Conservation (phyloP, 495 filamentous ascomycete species). For the Xylaria curta region DNA sequence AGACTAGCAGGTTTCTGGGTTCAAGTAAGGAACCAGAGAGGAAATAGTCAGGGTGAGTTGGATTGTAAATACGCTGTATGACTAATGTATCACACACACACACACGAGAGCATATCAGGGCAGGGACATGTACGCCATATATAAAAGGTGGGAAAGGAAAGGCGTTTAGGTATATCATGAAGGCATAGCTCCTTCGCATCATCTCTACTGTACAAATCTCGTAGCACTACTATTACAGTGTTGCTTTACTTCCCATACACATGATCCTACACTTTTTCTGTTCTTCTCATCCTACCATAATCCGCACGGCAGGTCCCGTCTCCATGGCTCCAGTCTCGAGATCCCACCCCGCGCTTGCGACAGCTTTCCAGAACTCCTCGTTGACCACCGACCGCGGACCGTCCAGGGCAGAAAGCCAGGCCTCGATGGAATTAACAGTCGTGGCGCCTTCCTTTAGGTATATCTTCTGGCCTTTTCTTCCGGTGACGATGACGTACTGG, state of each 20-base stretch:
- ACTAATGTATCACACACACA: conserved; percentile 20
- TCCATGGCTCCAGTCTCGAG: conserved; percentile 52
- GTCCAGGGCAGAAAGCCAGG: conserved; percentile 75
- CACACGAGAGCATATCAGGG: conserved; percentile 3
- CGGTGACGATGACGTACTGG: conserved; percentile 47
- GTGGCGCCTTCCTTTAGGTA: conserved; percentile 66
- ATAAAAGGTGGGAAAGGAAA: conserved; percentile 24
- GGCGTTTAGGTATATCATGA: conserved; percentile 29
- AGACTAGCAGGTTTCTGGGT: conserved; percentile 12
- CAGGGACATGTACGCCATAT: background rate
- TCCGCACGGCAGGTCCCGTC: conserved; percentile 38
- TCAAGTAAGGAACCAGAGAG: too few relatives aligned
- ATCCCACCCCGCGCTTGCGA: conserved; percentile 53
- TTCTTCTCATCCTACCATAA: conserved; percentile 29
- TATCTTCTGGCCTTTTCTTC: conserved; percentile 45
- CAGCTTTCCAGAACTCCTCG: conserved; percentile 43
- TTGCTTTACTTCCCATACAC: conserved; percentile 16
- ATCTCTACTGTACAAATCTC: conserved; percentile 30
- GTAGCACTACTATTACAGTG: conserved; percentile 5
- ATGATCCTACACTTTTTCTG: conserved; percentile 11
- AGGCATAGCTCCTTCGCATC: conserved; percentile 21
- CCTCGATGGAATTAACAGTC: conserved; percentile 62
- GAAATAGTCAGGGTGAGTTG: conserved; percentile 14
- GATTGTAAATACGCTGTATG: conserved; percentile 26
- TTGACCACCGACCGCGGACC: conserved; percentile 42